Percentiles rank a stretch among this genome's conserved stretches.
Conservation (phyloP, 2,329 filamentous ascomycete genomes). For the Rachicladosporium sp. region DNA sequence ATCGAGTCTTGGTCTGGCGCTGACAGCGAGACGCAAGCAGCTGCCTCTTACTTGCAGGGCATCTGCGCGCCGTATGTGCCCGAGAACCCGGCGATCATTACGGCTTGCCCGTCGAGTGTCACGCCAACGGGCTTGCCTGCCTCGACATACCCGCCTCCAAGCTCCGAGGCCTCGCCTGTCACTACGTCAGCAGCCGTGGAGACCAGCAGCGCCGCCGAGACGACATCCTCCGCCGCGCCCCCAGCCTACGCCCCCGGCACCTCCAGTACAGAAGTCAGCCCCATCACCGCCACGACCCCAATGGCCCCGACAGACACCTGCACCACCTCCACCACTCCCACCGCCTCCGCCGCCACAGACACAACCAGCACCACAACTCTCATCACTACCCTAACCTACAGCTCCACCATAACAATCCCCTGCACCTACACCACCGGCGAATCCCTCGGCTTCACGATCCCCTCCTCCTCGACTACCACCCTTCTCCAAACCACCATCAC, state of each 20-base stretch:
- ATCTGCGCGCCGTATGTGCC: conserved; percentile 69
- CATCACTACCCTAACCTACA: conserved; percentile 31
- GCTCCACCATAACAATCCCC: conserved; percentile 23
- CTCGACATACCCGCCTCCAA: background rate
- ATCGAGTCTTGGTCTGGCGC: conserved; percentile 62
- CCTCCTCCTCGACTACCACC: conserved; percentile 18
- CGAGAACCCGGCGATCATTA: conserved; percentile 75
- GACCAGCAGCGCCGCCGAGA: conserved; percentile 1
- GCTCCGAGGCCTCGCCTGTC: conserved; percentile 8
- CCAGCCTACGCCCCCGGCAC: conserved; percentile 5
- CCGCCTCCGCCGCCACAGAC: conserved; percentile 18
- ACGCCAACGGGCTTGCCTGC: conserved; percentile 24
- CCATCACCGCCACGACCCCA: conserved; percentile 4
- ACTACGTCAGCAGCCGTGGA: conserved; percentile 4
- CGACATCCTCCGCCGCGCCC: conserved; percentile 2
- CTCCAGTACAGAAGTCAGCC: conserved; percentile 4
- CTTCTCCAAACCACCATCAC: conserved; percentile 29
- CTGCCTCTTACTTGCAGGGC: conserved; percentile 76
- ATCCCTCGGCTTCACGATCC: conserved; percentile 20
- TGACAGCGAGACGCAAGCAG: conserved; percentile 53
- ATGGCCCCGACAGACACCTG: conserved; percentile 4
- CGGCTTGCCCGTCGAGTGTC: conserved; percentile 52
- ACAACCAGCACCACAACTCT: conserved; percentile 13
- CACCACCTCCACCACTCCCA: conserved; percentile 11
- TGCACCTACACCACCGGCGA: conserved; percentile 25